Conservation (phyloP, 169 alveolate species). For the Eimeria tenella region DNA sequence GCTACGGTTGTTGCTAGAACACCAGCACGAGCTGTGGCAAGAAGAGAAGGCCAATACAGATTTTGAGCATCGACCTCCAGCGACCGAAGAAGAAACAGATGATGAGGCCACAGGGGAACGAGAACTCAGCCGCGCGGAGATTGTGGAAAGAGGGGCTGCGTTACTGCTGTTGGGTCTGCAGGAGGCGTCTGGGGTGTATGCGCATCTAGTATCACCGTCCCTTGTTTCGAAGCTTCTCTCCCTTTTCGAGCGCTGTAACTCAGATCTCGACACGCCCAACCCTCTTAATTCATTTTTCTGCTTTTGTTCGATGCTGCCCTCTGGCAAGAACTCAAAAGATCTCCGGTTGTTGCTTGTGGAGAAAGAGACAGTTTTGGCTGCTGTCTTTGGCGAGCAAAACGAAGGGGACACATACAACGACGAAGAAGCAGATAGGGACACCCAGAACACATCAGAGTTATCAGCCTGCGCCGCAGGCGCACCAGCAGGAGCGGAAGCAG, state of each 20-base stretch:
- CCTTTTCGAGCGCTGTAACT: conserved; percentile 46
- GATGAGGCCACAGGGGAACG: conserved; percentile 35
- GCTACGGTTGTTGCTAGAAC: conserved; percentile 53
- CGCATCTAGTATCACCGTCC: conserved; percentile 7
- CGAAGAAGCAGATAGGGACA: background rate
- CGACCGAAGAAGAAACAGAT: conserved; percentile 21
- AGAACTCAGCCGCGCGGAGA: conserved; percentile 9
- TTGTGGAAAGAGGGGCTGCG: conserved; percentile 9
- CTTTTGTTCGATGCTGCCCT: background rate
- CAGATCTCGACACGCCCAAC: conserved; percentile 33
- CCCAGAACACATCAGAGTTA: background rate
- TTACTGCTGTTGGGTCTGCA: conserved; percentile 33
- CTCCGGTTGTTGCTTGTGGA: conserved; percentile 14
- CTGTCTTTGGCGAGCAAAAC: conserved; percentile 18
- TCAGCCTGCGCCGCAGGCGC: too few species aligned
- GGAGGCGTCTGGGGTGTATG: conserved; percentile 21
- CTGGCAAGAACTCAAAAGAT: background rate
- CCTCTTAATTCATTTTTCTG: conserved; percentile 14
- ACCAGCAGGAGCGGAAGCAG: background rate
- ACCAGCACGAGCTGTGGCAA: conserved; percentile 42
- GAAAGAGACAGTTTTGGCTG: conserved; percentile 37
- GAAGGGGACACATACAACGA: conserved; percentile 9
- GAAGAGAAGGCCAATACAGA: background rate
- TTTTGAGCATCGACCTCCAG: background rate
- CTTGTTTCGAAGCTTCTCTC: conserved; percentile 47